phyloP scores from a whole-genome alignment of 106 monocot species.

The Dendrobium huoshanense region DNA sequence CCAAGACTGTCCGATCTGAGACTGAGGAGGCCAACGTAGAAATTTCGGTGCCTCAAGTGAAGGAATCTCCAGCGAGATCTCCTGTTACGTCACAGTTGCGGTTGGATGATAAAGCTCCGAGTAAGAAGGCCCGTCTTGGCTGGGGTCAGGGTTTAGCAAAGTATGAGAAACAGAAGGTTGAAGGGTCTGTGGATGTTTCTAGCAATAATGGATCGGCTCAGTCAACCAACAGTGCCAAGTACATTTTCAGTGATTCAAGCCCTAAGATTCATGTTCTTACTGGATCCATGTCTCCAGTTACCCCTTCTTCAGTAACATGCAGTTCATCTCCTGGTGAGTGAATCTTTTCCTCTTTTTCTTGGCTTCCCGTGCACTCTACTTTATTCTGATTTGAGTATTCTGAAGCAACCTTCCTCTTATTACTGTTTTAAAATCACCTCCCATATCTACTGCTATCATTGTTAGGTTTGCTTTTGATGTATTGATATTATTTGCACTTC shows the following conservation, averaged over 20 bases:
- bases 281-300: slow-evolving; percentile 43
- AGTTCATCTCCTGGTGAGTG: slow-evolving; percentile 48
- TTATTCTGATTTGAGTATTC: background rate
- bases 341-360: background rate
- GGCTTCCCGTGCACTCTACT: background rate
- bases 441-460: background rate
- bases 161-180: slow-evolving; percentile 85
- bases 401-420: background rate
- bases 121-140: slow-evolving; percentile 86
- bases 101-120: slow-evolving; percentile 44
- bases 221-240: slow-evolving; percentile 17
- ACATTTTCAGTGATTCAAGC: slow-evolving; percentile 10
- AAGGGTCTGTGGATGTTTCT: slow-evolving; percentile 37
- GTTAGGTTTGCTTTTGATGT: background rate
- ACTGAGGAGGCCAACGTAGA: slow-evolving; percentile 33
- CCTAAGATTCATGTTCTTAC: slow-evolving; percentile 10
- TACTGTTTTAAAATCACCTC: background rate
- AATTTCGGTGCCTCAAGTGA: slow-evolving; percentile 20
- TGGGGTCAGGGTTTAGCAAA: slow-evolving; percentile 96
- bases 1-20: slow-evolving; percentile 25
- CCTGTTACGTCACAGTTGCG: slow-evolving; percentile 16
- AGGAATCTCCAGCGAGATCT: slow-evolving; percentile 35
- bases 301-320: slow-evolving; percentile 38
- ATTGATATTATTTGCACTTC: too few relatives aligned
- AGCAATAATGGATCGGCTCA: slow-evolving; percentile 13